phyloP scores from a whole-genome alignment of 164 flowering plant genomes.

The Magnolia changhungtana region DNA sequence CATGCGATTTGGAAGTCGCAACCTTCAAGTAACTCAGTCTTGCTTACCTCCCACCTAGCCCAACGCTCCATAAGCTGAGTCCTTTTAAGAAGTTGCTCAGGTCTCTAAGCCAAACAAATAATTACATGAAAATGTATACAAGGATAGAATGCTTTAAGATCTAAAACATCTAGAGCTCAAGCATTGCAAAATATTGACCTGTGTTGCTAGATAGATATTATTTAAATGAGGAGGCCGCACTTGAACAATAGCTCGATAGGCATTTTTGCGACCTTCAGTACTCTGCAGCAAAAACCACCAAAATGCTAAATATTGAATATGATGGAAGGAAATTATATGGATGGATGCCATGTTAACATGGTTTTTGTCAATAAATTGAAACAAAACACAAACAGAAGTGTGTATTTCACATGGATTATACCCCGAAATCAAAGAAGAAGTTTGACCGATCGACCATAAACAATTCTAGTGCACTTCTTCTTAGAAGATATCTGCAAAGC shows the following conservation, averaged over 20 bases:
- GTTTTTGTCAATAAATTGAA: constrained; percentile 6
- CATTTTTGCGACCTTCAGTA: constrained; percentile 80
- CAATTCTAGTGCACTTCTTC: constrained; percentile 95
- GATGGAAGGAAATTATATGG: background rate
- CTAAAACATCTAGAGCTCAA: background rate
- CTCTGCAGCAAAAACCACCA: constrained; percentile 39
- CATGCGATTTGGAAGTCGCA: constrained; percentile 5
- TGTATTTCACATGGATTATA: constrained; percentile 20
- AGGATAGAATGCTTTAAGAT: background rate
- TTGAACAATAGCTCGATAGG: constrained; percentile 91
- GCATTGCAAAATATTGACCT: constrained; percentile 43
- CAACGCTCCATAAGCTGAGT: constrained; percentile 99
- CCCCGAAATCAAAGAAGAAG: constrained; percentile 99
- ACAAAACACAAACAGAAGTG: background rate
- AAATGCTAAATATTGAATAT: background rate
- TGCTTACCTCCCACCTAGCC: constrained; percentile 95
- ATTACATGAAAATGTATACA: background rate
- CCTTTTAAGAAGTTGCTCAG: constrained; percentile 90
- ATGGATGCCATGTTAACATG: constrained; percentile 1
- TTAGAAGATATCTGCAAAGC: constrained; percentile 71
- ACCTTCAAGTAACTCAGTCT: constrained; percentile 11
- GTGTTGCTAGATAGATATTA: constrained; percentile 91
- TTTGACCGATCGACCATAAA: constrained; percentile 97
- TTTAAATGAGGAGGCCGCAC: constrained; percentile 89
- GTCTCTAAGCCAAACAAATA: constrained; percentile 51